A percentile compares a stretch with the other conserved stretches of the same genome.
phyloP scores from a whole-genome alignment of 176 grass and related monocot species.

The Ensete glaucum region DNA sequence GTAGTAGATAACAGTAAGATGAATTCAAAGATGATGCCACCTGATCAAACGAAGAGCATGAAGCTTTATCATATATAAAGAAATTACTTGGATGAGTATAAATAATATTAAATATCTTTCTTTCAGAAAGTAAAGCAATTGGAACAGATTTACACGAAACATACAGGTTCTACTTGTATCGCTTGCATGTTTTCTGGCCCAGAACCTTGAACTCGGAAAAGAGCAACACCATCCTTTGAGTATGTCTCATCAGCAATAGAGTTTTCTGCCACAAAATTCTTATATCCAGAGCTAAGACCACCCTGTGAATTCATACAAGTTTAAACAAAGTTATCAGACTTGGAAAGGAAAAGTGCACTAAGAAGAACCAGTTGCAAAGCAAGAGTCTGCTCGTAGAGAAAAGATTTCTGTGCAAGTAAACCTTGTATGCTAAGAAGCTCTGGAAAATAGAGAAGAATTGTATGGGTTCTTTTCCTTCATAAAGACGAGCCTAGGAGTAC shows the following conservation, averaged over 20 bases:
- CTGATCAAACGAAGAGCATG: constrained; percentile 26
- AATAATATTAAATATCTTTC: background rate
- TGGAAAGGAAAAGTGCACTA: background rate
- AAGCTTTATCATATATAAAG: background rate
- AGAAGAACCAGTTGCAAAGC: too few relatives aligned
- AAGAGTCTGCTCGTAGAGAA: background rate
- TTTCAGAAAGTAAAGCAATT: background rate
- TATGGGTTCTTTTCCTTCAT: constrained; percentile 60
- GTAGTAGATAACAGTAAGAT: constrained; percentile 84
- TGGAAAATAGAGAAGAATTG: constrained; percentile 69
- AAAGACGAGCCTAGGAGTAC: constrained; percentile 48
- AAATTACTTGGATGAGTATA: background rate
- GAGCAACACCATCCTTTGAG: constrained; percentile 36
- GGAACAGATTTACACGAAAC: constrained; percentile 11
- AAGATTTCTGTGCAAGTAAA: constrained; percentile 22
- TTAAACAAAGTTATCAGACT: constrained; percentile 17
- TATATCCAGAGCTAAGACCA: constrained; percentile 61
- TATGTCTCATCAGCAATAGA: constrained; percentile 25
- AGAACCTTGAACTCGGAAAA: constrained; percentile 83
- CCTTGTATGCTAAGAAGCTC: constrained; percentile 72
- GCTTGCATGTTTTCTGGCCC: constrained; percentile 59
- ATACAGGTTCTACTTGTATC: constrained; percentile 77
- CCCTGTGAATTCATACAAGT: constrained; percentile 29
- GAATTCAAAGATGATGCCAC: constrained; percentile 82
- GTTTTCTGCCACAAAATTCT: constrained; percentile 34